phyloP scores from a whole-genome alignment of 2,329 filamentous ascomycete species.

The Penicillium frequentans region DNA sequence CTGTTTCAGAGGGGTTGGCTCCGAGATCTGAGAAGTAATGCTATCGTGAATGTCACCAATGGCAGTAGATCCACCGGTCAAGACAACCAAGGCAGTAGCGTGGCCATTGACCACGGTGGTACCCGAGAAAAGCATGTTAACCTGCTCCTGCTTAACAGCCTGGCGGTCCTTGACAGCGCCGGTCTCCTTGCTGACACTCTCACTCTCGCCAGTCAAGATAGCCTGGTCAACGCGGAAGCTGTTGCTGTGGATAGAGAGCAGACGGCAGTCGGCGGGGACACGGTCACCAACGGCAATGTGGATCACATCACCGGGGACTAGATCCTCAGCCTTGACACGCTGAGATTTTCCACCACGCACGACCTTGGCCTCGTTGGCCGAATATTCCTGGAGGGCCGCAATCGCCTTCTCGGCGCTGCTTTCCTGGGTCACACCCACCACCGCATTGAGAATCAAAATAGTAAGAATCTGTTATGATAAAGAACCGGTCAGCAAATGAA shows the following conservation, averaged over 20 bases:
- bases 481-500: constrained; percentile 14
- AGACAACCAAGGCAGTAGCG: constrained; percentile 83
- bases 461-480: constrained; percentile 72
- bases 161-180: constrained; percentile 69
- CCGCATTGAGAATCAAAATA: constrained; percentile 92
- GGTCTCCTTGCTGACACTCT: constrained; percentile 88
- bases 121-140: constrained; percentile 97
- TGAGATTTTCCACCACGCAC: constrained; percentile 78
- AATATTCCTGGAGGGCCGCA: constrained; percentile 96
- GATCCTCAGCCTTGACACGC: constrained; percentile 89
- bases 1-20: constrained; percentile 95
- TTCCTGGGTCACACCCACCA: constrained; percentile 97
- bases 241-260: constrained; percentile 91
- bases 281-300: constrained; percentile 87
- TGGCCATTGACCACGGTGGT: constrained; percentile 95
- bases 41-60: constrained; percentile 99
- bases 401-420: constrained; percentile 98
- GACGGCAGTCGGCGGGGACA: constrained; percentile 89
- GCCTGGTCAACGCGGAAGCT: constrained; percentile 96
- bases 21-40: constrained; percentile 96
- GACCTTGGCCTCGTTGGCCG: constrained; percentile 95
- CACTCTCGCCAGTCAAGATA: constrained; percentile 94
- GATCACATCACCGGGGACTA: constrained; percentile 92
- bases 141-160: constrained; percentile 94
- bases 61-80: constrained; percentile 86